phyloP scores from a whole-genome alignment of 1,284 basidiomycete genomes.

The Ganoderma boninense region DNA sequence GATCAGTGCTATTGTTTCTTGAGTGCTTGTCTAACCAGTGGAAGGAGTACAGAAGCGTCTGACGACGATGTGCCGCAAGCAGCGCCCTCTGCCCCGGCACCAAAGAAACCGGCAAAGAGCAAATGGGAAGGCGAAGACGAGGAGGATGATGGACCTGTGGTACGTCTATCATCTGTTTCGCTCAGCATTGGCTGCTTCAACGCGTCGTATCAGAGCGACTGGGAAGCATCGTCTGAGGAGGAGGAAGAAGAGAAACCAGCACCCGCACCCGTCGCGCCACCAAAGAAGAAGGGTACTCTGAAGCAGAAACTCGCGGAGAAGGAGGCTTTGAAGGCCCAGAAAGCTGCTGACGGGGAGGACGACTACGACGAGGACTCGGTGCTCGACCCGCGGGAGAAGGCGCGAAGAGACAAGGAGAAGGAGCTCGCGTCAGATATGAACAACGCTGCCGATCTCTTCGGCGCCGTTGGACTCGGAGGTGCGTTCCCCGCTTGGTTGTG shows the following conservation, averaged over 20 bases:
- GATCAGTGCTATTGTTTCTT: background rate
- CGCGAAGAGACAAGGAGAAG: constrained; percentile 75
- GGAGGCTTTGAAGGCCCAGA: constrained; percentile 71
- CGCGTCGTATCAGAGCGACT: constrained; percentile 77
- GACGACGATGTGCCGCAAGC: constrained; percentile 58
- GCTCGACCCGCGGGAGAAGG: constrained; percentile 83
- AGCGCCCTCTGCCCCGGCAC: constrained; percentile 50
- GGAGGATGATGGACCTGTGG: constrained; percentile 69
- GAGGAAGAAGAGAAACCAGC: constrained; percentile 71
- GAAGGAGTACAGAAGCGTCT: constrained; percentile 51
- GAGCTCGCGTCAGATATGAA: constrained; percentile 88
- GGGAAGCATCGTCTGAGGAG: constrained; percentile 80
- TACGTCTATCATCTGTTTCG: constrained; percentile 42
- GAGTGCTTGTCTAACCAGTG: constrained; percentile 32
- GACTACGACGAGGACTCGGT: constrained; percentile 81
- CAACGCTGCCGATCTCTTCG: constrained; percentile 85
- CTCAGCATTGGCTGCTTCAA: background rate
- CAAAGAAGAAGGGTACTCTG: constrained; percentile 90
- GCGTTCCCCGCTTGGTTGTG: constrained; percentile 29
- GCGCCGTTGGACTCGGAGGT: constrained; percentile 75
- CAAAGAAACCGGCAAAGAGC: constrained; percentile 55
- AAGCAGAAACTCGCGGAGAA: constrained; percentile 92
- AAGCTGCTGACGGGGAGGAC: constrained; percentile 51
- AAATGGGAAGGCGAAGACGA: constrained; percentile 93
- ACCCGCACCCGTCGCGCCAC: constrained; percentile 61